phyloP scores from a whole-genome alignment of 176 grass and related monocot genomes.

The Lolium perenne region DNA sequence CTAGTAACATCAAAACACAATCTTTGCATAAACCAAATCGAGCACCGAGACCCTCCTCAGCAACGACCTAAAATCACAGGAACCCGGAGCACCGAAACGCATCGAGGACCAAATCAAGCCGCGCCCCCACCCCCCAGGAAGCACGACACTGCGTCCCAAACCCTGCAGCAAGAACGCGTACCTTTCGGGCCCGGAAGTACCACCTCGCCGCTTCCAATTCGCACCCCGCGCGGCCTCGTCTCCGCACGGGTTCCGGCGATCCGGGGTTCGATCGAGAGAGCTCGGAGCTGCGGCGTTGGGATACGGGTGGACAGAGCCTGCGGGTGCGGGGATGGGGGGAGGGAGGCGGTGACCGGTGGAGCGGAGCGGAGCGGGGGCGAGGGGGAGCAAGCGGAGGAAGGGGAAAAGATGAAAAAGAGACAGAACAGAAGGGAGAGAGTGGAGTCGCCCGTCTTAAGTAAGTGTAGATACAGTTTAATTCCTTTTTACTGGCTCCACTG shows the following conservation, averaged over 20 bases:
- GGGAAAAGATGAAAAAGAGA: conserved; percentile 37
- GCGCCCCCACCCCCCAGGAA: background rate
- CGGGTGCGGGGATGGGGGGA: background rate
- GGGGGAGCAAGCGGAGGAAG: background rate
- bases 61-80: background rate
- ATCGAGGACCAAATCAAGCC: conserved; percentile 26
- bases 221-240: background rate
- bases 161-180: background rate
- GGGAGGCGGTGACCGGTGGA: conserved; percentile 38
- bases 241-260: conserved; percentile 37
- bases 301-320: background rate
- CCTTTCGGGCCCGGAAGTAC: conserved; percentile 26
- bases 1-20: background rate
- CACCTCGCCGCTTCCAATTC: conserved; percentile 13
- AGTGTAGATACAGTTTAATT: background rate
- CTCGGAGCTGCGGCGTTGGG: background rate
- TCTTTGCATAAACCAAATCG: conserved; percentile 22
- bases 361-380: background rate
- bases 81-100: background rate
- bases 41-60: background rate
- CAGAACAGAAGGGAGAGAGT: background rate
- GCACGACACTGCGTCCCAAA: background rate
- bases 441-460: conserved; percentile 7
- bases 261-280: conserved; percentile 35
- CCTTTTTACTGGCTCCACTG: conserved; percentile 6